A percentile compares a stretch with the other conserved stretches of the same genome.
phyloP scores from a whole-genome alignment of 345 rosid genomes.

The Aethionema arabicum region DNA sequence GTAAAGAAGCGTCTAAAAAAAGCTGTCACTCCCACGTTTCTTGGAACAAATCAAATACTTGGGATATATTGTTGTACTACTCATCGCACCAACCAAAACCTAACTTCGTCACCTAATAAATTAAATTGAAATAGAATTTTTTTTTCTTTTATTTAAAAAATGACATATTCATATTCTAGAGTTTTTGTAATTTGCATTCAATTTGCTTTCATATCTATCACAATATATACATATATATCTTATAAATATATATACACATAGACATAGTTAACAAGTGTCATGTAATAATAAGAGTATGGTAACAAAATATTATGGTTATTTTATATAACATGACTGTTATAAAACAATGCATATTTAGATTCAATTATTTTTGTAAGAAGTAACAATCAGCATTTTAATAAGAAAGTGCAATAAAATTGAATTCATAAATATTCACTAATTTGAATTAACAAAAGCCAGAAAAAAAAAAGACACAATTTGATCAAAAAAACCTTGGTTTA shows the following conservation, averaged over 20 bases:
- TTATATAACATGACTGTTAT: no score
- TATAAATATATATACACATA: no score
- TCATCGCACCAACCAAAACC: constrained; percentile 5
- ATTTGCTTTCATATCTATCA: no score
- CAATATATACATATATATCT: no score
- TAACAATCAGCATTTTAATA: no score
- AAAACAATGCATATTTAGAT: no score
- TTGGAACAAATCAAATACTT: constrained; percentile 14
- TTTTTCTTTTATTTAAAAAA: not conserved
- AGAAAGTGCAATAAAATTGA: no score
- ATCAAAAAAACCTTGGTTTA: constrained; percentile 21
- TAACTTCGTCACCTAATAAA: constrained; percentile 15
- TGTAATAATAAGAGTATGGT: no score
- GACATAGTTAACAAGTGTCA: no score
- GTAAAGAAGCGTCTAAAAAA: not conserved
- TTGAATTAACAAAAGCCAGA: constrained; percentile 22
- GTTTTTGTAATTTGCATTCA: not conserved
- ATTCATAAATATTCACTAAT: constrained; percentile 25
- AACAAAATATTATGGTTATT: no score
- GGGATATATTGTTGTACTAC: constrained; percentile 8
- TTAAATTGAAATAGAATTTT: not conserved
- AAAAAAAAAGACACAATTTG: not conserved
- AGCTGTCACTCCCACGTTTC: constrained; percentile 27
- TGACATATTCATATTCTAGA: not conserved
- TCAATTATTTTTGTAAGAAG: no score